Conservation (phyloP, 495 filamentous ascomycete species). For the Amphirosellinia nigrospora region DNA sequence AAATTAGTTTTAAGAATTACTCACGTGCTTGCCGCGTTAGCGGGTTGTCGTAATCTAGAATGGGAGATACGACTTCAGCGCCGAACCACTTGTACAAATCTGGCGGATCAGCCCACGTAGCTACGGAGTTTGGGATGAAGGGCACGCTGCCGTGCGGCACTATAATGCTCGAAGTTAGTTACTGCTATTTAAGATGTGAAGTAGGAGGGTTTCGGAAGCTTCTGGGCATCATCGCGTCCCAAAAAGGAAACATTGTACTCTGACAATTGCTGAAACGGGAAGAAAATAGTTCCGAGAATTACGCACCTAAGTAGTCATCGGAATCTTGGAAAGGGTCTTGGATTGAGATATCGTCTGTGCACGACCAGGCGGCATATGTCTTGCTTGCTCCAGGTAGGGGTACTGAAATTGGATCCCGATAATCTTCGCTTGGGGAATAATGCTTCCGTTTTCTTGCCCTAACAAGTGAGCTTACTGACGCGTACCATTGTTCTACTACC, state of each 20-base stretch:
- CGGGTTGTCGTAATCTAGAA: conserved; percentile 26
- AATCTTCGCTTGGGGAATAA: not conserved
- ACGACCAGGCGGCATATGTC: not conserved
- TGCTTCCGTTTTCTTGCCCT: not conserved
- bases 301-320: not conserved
- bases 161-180: too few relatives aligned
- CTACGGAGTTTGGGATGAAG: not conserved
- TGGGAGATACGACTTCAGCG: conserved; percentile 28
- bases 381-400: not conserved
- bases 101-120: not conserved
- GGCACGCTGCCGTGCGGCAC: not conserved
- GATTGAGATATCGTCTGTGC: not conserved
- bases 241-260: too few relatives aligned
- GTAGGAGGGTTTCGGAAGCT: too few relatives aligned
- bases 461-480: not conserved
- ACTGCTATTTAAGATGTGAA: too few relatives aligned
- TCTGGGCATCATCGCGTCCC: too few relatives aligned
- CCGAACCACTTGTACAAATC: conserved; percentile 29
- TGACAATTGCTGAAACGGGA: too few relatives aligned
- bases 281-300: too few relatives aligned
- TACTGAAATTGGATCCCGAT: not conserved
- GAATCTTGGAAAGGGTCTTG: not conserved
- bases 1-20: too few relatives aligned
- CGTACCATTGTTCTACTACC: not conserved
- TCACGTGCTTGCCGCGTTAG: not conserved